Evolutionary conservation across 306 rosid genomes (phyloP), one percentile per base, ranked within the genome.

Genomic region (Quercus aquifolioides): DNA sequence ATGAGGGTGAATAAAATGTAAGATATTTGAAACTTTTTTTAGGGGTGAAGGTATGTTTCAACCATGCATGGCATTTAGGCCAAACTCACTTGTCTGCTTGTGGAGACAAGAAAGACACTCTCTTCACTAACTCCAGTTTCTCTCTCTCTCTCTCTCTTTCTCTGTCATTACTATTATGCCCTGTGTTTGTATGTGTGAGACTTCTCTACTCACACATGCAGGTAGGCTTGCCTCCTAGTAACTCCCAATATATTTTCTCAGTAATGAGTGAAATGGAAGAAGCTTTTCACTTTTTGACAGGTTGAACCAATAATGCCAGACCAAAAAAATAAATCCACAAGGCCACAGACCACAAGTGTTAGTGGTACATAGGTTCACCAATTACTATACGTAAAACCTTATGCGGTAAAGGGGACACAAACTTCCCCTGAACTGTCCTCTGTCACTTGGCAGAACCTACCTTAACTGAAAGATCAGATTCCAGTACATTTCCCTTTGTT

Each of bases 81-180:
- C 70, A 76, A 85, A 57, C 20, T 64, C 70, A 55, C 15, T 79
- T 87, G 95, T 84, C 86, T 71, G 84, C 77, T 87, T 83, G 84
- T 75, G 90, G 80, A 82, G 96, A 89, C 96, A 91, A 79, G 67
- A 74, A 77, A 82, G 87, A 80, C 89, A 89, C 30, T 71, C 77
- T 74, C 82, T 77, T 55, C 51, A 72, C 55, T 10, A 87, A 84
- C 90, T 82, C 83, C 68, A 77, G 80, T 80, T 90, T 70, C 85
- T 82, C 80, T 52, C 84, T 72, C 65, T 55, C 23, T 23, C 23
- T 23, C 9, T 28, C 59, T 35, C 68, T 71, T 13, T 23, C 46
- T 55, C 30, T 18, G 52, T 3, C 6, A 83, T 62, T 78, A 73
- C 18, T 13, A 79, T 68, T 76, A 76, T 72, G 73, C 79, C 69